phyloP scores from a whole-genome alignment of 768 basidiomycete species.

The Boletellus ananiceps region DNA sequence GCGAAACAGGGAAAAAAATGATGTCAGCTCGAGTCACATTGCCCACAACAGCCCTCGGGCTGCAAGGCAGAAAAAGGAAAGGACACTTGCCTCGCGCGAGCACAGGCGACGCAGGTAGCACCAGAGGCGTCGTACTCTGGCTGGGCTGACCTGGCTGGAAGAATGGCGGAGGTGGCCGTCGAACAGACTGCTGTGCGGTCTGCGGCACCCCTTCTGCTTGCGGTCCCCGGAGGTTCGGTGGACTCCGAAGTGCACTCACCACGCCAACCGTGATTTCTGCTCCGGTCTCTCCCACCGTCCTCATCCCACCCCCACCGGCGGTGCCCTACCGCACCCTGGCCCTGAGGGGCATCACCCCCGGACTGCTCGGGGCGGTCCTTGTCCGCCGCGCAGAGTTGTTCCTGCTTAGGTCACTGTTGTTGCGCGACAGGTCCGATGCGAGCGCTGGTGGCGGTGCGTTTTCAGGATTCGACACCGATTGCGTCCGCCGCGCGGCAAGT shows the following conservation, averaged over 20 bases:
- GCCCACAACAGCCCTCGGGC: background rate
- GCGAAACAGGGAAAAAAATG: background rate
- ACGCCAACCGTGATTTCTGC: background rate
- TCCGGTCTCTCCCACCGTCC: constrained; percentile 44
- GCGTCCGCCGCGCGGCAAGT: constrained; percentile 15
- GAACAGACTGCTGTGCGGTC: background rate
- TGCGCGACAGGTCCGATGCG: constrained; percentile 29
- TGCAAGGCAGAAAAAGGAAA: background rate
- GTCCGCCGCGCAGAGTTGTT: background rate
- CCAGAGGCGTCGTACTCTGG: background rate
- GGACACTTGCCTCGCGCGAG: constrained; percentile 3
- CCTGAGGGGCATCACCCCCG: constrained; percentile 2
- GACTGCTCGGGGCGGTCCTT: constrained; percentile 7
- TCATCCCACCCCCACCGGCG: constrained; percentile 16
- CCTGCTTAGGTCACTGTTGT: constrained; percentile 34
- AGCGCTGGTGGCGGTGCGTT: constrained; percentile 14
- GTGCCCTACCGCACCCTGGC: constrained; percentile 4
- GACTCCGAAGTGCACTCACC: constrained; percentile 16
- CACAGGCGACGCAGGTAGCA: constrained; percentile 1
- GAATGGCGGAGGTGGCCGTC: background rate
- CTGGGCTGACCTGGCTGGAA: background rate
- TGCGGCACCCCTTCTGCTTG: background rate
- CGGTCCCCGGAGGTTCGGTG: constrained; percentile 7
- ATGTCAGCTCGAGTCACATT: background rate
- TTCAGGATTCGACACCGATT: constrained; percentile 17